Base-by-base conservation (phyloP, 176 grass and related monocot species). In the Guadua angustifolia region DNA sequence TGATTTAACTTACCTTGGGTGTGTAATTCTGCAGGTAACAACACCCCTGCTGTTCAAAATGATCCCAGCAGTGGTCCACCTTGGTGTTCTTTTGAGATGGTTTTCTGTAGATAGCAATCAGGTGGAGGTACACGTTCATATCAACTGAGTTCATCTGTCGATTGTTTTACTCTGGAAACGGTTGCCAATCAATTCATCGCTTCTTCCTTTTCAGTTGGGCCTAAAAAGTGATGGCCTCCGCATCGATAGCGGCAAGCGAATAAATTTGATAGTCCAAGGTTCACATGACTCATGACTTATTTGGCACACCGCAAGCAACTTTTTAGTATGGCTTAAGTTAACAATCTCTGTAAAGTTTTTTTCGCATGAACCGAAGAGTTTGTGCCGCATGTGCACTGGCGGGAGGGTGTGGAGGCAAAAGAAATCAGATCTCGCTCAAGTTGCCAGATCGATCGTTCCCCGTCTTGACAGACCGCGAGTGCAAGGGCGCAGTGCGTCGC, bases 31-130 rank as follows among this genome's bases (percentile, higher is more conserved):
- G 73, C 87, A 99, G 97, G 97, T 99, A 73, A 99, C 97, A 56
- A 99, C 97, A 80, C 97, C 93, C 65, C 80, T 99, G 75, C 86
- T 99, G 53, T 99, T 96, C 83, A 99, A 99, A 92, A 90, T 99
- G 86, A 99, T 99, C 63, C 97, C 97, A 26, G 91, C 97, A 32
- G 91, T 99, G 58, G 87, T 96, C 45, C 97, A 96, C 72, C 97
- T 99, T 18, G 97, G 97, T 73, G 93, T 99, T 68, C 88, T 99
- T 21, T 83, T 99, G 78, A 84, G 97, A 77, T 99, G 97, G 97
- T 99, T 99, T 81, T 91, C 97, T 26, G 89, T 94, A 47, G 97
- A 99, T 88, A 90, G 53, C 80, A 91, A 84, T 83, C 93, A 95
- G 76, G 87, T 92, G 82, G 94, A 97, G 94, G 94, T 97, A 96